Conservation (phyloP, 768 basidiomycete genomes). For the Suillus occidentalis region DNA sequence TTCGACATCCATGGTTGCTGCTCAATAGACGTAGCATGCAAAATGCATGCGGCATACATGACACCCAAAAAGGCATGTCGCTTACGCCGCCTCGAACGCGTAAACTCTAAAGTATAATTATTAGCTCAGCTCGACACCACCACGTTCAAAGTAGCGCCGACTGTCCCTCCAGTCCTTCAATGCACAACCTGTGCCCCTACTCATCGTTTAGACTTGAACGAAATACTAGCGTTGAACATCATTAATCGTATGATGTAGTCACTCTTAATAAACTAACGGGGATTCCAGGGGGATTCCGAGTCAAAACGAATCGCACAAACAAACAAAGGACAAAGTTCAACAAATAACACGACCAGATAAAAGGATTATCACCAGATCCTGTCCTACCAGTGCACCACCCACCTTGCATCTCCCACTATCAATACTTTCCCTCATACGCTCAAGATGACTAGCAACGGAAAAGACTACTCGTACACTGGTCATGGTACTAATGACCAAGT, state of each 20-base stretch:
- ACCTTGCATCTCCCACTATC: neutral
- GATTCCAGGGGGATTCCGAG: neutral
- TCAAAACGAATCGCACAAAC: neutral
- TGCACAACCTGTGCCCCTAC: neutral
- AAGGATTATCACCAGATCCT: neutral
- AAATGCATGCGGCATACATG: neutral
- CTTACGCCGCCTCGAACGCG: neutral
- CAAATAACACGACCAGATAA: neutral
- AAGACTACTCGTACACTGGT: conserved; percentile 42
- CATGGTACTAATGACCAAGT: conserved; percentile 55
- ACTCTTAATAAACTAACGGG: neutral
- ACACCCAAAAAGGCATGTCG: neutral
- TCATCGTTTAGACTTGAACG: neutral
- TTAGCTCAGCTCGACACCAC: neutral
- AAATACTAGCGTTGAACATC: neutral
- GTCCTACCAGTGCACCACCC: neutral
- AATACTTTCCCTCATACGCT: neutral
- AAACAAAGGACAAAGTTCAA: neutral
- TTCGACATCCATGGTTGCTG: neutral
- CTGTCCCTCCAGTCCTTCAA: neutral
- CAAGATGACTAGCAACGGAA: conserved; percentile 11
- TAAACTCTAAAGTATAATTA: neutral
- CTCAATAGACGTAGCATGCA: neutral
- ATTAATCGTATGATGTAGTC: neutral
- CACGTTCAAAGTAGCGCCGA: neutral